Evolutionary conservation across 768 basidiomycete genomes (phyloP).

Genomic region (Podaxis sp.): DNA sequence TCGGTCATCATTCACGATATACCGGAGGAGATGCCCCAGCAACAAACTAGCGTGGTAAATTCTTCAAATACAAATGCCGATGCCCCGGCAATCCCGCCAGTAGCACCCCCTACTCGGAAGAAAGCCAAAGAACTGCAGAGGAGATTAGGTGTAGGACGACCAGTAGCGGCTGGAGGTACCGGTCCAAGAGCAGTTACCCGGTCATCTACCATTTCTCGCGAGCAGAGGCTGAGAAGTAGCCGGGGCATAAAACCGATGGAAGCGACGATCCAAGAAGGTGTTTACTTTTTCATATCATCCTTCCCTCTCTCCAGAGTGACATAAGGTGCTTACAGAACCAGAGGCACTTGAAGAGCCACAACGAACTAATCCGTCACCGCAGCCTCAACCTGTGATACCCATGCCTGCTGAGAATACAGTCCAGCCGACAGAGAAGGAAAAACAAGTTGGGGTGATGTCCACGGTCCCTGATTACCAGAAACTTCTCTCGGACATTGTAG

Average conservation of each 20-base stretch:
- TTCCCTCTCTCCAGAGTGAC: constrained; percentile 1
- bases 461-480: constrained; percentile 1
- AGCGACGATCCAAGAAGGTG: constrained; percentile 62
- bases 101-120: constrained; percentile 41
- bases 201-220: constrained; percentile 48
- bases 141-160: constrained; percentile 70
- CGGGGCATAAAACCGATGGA: constrained; percentile 49
- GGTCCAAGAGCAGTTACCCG: constrained; percentile 68
- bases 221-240: constrained; percentile 49
- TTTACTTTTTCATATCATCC: constrained; percentile 12
- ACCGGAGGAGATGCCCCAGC: constrained; percentile 36
- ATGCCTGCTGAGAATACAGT: background rate
- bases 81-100: constrained; percentile 7
- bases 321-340: constrained; percentile 21
- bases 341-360: constrained; percentile 13
- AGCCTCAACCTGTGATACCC: background rate
- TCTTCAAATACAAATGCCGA: background rate
- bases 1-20: constrained; percentile 50
- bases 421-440: background rate
- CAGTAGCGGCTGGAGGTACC: constrained; percentile 59
- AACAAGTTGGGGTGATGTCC: background rate
- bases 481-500: constrained; percentile 4
- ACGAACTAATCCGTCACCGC: background rate
- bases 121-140: constrained; percentile 75
- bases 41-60: background rate